Base-by-base conservation (phyloP, 805 yeast genomes). In the Maudiozyma saulgeensis region DNA sequence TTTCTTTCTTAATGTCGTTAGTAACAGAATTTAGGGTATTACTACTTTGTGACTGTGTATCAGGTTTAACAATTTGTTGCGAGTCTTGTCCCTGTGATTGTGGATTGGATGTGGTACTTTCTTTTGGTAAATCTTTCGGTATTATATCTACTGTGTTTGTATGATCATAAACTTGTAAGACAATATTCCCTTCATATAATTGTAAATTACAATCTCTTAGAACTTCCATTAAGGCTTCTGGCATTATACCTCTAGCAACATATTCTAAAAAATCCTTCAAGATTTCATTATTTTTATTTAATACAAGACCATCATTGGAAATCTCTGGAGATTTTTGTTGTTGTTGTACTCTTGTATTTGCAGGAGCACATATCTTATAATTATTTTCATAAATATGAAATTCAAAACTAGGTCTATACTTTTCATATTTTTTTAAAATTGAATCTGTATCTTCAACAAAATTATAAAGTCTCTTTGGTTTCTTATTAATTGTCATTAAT, bases 321-420 rank as follows among this genome's bases (percentile, higher is more conserved):
- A 58, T 43, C 44, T 63, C 64, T 2, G 58, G 51, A 60, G 75
- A 77, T 39, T 60, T 67, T 19, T 39, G 42, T 59, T 59, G 62
- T 49, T 60, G 63, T 45, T 62, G 66, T 38, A 63, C 46, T 44
- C 68, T 55, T 21, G 67, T 58, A 47, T 64, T 64, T 11, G 68
- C 67, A 46, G 85, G 91, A 55, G 86, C 87, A 53, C 95, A 95
- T 70, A 91, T 90, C 52, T 95, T 78, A 65, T 82, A 91, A 67
- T 90, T 96, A 49, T 87, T 88, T 58, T 88, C 93, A 67, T 87
- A 90, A 23, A 91, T 88, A 60, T 91, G 97, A 59, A 91, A 82
- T 55, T 82, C 95, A 51, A 91, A 68, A 39, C 95, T 85, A 7
- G 96, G 84, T 9, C 91, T 85, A 52, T 77, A 78, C 49, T 79